Evolutionary conservation across 1,284 basidiomycete species (phyloP), one percentile per base, ranked within the genome.

Genomic region (Cutaneotrichosporon sp.): DNA sequence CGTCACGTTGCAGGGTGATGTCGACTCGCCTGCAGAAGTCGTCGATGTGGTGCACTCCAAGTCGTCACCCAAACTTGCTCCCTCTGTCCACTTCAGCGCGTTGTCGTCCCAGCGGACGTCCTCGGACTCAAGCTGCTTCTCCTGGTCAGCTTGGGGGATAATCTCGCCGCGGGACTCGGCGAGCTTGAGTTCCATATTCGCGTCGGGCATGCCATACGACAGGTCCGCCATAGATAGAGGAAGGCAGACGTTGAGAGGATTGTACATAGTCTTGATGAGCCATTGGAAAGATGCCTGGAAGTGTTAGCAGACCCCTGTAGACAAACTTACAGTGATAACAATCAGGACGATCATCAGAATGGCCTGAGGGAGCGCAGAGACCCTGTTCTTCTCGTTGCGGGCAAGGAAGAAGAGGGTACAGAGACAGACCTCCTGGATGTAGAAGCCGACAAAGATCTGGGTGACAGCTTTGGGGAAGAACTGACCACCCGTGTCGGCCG

Each of bases 381-480:
- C 79, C 0, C 87, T 81, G 0, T 77, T 63, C 26, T 86, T 80
- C 18, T 80, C 71, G 68, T 91, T 80, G 56, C 82, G 83, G 0
- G 88, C 86, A 5, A 97, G 84, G 88, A 97, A 96, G 85, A 97
- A 97, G 69, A 97, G 81, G 2, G 90, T 90, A 34, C 86, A 85
- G 21, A 97, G 82, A 76, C 91, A 94, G 59, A 96, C 76, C 81
- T 85, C 79, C 75, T 90, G 88, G 61, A 97, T 85, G 77, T 97
- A 97, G 73, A 95, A 70, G 5, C 93, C 96, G n/a, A 93, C 91
- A 72, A 98, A 97, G 50, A 96, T 77, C 74, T 97, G 95, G 61
- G 90, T 87, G 52, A 99, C 87, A 1, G 97, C 96, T 80, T 90
- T 92, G 53, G 94, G 94, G 84, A 96, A 98, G 85, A 98, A 98